Evolutionary conservation across 345 rosid genomes (phyloP).

Genomic region (Firmiana major): DNA sequence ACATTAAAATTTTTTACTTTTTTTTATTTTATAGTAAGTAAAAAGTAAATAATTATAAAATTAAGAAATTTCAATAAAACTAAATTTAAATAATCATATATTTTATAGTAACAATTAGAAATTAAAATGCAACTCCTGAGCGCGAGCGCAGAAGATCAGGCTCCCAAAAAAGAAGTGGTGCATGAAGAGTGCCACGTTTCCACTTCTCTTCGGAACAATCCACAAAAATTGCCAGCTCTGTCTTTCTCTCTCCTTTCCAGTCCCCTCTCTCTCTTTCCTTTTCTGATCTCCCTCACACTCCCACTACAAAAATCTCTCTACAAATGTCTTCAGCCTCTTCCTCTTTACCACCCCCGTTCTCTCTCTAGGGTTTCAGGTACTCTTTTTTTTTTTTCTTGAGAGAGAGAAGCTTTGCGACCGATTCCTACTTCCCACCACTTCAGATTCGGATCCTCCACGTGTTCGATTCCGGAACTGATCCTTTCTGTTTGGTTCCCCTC

Average conservation of each 20-base stretch:
- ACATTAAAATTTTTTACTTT: too few relatives aligned
- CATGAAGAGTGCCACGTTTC: slow-evolving; percentile 58
- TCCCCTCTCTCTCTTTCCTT: neutral
- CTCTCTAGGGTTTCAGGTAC: slow-evolving; percentile 39
- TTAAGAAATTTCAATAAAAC: too few relatives aligned
- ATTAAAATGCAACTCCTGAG: neutral
- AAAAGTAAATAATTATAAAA: too few relatives aligned
- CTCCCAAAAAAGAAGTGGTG: slow-evolving; percentile 12
- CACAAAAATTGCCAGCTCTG: slow-evolving; percentile 1
- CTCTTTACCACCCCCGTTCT: neutral
- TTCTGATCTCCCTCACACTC: neutral
- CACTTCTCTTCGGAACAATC: slow-evolving; percentile 26
- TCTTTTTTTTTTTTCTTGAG: slow-evolving; percentile 11
- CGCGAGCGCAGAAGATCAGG: neutral
- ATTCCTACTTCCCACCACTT: slow-evolving; percentile 1
- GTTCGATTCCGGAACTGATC: slow-evolving; percentile 19
- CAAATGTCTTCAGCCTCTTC: neutral
- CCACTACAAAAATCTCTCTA: neutral
- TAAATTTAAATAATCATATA: too few relatives aligned
- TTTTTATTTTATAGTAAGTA: too few relatives aligned
- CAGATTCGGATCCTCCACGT: slow-evolving; percentile 41
- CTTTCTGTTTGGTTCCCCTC: neutral
- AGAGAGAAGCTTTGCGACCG: slow-evolving; percentile 15
- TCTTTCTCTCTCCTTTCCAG: neutral
- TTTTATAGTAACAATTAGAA: too few relatives aligned